Base-by-base conservation (phyloP, 768 basidiomycete genomes). In the Termitomyces sp. region DNA sequence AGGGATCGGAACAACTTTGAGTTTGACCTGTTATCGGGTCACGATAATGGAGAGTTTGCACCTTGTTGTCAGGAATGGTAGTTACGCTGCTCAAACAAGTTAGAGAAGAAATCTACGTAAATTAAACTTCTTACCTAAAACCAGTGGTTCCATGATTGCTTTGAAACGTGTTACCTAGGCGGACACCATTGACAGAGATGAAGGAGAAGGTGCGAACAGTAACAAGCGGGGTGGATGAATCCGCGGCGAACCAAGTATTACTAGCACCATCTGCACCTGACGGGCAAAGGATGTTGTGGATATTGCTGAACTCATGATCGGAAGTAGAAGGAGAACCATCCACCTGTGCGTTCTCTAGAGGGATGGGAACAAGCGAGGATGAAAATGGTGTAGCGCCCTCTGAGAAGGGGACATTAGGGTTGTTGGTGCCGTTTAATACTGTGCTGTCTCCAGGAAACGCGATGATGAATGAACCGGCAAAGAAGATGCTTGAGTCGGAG, bases 111-210 rank as follows among this genome's bases (percentile, higher is more conserved):
- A n/a, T n/a, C 35, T 42, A 53, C 43, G 25, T 44, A 32, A 27
- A 7, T 6, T 45, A 39, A 13, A 12, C 36, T 29, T 65, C 83
- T 51, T 69, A 95, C 95, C 81, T 88, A 72, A 99, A 99, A 5
- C 76, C 80, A n/a, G 84, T 90, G 1, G 96, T 96, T 39, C 94
- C 89, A 61, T 89, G 85, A 50, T 85, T 81, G 48, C 77, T 70
- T 58, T 86, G 77, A 69, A 96, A 91, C 7, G 94, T 95, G 72
- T 99, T 98, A 25, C 94, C 95, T 27, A 99, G 74, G 42, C 97
- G 84, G 45, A 98, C 66, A 5, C 96, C 97, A 53, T 77, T 84
- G 3, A 85, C 89, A 46, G 80, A 83, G 53, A 91, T 81, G 64
- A 78, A 88, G 25, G 83, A 74, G 65, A 88, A 91, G n/a, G 85